Conservation (phyloP, 768 basidiomycete genomes). For the Tulasnella sp. region DNA sequence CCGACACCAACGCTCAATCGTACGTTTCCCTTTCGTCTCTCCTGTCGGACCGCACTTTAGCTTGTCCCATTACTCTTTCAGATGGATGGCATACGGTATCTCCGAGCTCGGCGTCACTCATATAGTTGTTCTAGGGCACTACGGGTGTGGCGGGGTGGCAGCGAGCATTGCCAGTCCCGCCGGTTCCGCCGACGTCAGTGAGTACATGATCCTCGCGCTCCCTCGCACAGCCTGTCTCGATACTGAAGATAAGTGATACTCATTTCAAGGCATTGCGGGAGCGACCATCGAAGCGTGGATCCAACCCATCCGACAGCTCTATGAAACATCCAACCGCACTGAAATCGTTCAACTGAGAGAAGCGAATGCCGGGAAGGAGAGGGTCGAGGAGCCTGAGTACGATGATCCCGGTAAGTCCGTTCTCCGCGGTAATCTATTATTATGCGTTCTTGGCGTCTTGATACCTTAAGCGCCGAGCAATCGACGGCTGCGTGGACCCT, state of each 20-base stretch:
- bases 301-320: constrained; percentile 6
- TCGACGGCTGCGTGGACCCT: background rate
- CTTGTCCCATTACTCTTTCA: background rate
- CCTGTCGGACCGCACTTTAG: background rate
- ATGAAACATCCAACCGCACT: constrained; percentile 5
- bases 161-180: constrained; percentile 10
- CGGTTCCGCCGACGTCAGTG: background rate
- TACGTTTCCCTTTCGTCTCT: background rate
- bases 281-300: constrained; percentile 10
- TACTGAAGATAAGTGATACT: background rate
- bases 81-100: constrained; percentile 1
- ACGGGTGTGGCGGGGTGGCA: constrained; percentile 14
- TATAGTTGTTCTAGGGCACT: constrained; percentile 13
- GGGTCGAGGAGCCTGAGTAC: constrained; percentile 9
- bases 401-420: constrained; percentile 1
- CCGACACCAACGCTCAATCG: background rate
- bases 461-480: background rate
- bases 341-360: constrained; percentile 13
- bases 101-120: constrained; percentile 11
- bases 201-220: background rate
- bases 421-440: background rate
- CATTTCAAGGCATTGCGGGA: background rate
- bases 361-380: background rate
- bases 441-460: background rate
- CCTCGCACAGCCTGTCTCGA: too few relatives aligned